Evolutionary conservation across 2,329 filamentous ascomycete genomes (phyloP), one percentile per base, ranked within the genome.

Genomic region (Alternaria panax): DNA sequence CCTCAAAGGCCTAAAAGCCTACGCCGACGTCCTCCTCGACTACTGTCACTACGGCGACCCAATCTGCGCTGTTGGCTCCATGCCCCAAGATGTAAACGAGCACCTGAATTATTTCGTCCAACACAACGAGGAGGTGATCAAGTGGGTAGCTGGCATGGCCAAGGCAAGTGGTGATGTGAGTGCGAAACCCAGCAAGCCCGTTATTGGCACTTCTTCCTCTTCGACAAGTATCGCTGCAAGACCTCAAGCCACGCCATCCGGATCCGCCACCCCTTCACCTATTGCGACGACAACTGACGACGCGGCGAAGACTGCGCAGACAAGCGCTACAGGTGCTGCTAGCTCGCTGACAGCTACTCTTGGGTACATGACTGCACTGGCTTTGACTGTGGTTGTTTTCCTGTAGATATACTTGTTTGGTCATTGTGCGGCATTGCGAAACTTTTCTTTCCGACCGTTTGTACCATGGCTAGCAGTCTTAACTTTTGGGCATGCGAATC

Each of bases 41-140:
- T 90, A 89, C 80, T 90, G 88, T 72, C 87, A 90, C 66, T 77
- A 81, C 16, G 69, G 83, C 5, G 87, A 89, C 62, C 87, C 87
- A 0, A 89, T 87, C 73, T 90, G 88, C 80, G 89, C 86, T 70
- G 59, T 66, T 0, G 86, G 84, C n/a, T 72, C 68, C 59, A 22
- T 46, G 14, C 87, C 87, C 28, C 85, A 79, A 63, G 79, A 88
- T 60, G 79, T 82, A 18, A 81, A 82, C 57, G 81, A 82, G 9
- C 87, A 89, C 70, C 83, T 88, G 65, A 81, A 85, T 51, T 90
- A 90, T 63, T 86, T 84, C 45, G 5, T 66, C 16, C 25, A 62
- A 51, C 71, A 69, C 54, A 70, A 74, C 45, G 57, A 65, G 12
- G 67, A 73, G 41, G 69, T 67, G 2, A 36, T 53, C 4, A 43